Percentiles rank a stretch among this genome's conserved stretches.
Conservation (phyloP, 495 filamentous ascomycete species). For the Astrothelium subdiscretum region DNA sequence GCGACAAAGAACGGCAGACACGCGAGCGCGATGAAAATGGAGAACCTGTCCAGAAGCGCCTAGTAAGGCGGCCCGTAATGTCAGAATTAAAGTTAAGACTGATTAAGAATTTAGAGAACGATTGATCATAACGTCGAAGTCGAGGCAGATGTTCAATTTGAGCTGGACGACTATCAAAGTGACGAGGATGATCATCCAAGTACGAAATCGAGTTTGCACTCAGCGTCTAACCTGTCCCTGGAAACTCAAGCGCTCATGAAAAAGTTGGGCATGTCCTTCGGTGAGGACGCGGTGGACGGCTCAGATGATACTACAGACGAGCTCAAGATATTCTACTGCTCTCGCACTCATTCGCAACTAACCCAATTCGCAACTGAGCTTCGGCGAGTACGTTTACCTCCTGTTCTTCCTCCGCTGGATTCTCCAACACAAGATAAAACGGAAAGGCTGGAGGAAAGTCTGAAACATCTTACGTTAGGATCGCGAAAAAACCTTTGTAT, state of each 20-base stretch:
- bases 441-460: constrained; percentile 40
- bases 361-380: constrained; percentile 90
- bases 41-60: constrained; percentile 39
- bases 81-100: not conserved
- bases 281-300: constrained; percentile 37
- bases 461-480: constrained; percentile 81
- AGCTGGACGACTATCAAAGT: constrained; percentile 72
- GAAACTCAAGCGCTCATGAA: constrained; percentile 55
- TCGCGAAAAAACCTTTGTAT: constrained; percentile 91
- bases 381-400: constrained; percentile 66
- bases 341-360: constrained; percentile 88
- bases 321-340: constrained; percentile 73
- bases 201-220: constrained; percentile 15
- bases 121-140: constrained; percentile 24
- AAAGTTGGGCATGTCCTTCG: constrained; percentile 32
- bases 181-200: constrained; percentile 37
- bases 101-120: constrained; percentile 18
- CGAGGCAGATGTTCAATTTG: constrained; percentile 60
- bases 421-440: constrained; percentile 19
- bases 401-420: constrained; percentile 33
- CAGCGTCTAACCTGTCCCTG: constrained; percentile 39
- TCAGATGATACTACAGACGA: constrained; percentile 42
- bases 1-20: constrained; percentile 53
- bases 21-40: constrained; percentile 37
- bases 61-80: constrained; percentile 24